Base-by-base conservation (phyloP, 805 yeast genomes). In the Cyberlindnera samutprakarnensis region DNA sequence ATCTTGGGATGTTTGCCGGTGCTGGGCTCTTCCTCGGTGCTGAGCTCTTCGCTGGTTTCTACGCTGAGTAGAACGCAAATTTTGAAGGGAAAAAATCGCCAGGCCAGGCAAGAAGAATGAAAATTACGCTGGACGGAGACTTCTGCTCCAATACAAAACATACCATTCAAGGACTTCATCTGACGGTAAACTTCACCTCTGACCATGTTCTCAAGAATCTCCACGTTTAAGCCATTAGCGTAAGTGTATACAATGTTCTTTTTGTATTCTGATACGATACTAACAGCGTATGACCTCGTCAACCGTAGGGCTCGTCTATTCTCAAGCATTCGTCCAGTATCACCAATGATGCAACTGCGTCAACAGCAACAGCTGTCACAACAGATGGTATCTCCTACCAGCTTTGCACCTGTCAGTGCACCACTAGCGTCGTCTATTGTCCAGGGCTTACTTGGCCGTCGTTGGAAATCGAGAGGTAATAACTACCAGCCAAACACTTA, bases 401-500 rank as follows among this genome's bases (percentile, higher is more conserved):
- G 34, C 25, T 31, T 39, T 25, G 28, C 41, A 31, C 34, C 38
- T 31, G 33, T 43, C 14, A 33, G 44, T 34, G 30, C 28, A 4
- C 37, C 46, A 24, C 9, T 23, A 14, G 22, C 23, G 10, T 44
- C 53, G 9, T 46, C 53, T 38, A 50, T 49, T 35, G 17, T 30
- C 9, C 16, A 13, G 18, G n/a, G 12, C 8, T 5, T 14, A 8
- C 21, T 28, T 7, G 32, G 32, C 15, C 61, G 65, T 42, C 66
- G 96, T 67, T 79, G 88, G 81, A 78, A 85, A 54, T 68, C 90
- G 23, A 76, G 95, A 62, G 97, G 98, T 59, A 82, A 85, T 62
- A 85, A 95, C 14, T 90, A 81, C 60, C 96, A 90, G 60, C 98
- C 98, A 32, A 79, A 86, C 39, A 86, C 94, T 5, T 64, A 85